A percentile compares a stretch with the other conserved stretches of the same genome.
Evolutionary conservation across 139 green algal species (phyloP).

Genomic region (Pseudopediastrum boryanum): DNA sequence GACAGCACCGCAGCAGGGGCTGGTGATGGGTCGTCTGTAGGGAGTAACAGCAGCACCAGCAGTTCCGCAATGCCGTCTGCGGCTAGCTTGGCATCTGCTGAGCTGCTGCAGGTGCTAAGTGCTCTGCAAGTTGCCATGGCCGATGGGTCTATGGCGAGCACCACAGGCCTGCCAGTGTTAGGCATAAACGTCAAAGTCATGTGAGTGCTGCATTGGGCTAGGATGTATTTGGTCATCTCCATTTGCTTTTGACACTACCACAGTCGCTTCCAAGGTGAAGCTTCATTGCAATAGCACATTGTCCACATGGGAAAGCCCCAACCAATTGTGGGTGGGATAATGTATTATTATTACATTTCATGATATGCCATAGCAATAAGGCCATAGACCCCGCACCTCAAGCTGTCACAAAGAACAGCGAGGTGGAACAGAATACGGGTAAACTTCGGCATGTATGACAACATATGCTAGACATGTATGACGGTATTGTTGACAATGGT

Average conservation of each 20-base stretch:
- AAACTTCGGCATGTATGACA: too few relatives aligned
- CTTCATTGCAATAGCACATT: background rate
- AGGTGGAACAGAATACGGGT: too few relatives aligned
- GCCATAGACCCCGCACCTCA: background rate
- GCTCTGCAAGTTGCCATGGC: constrained; percentile 10
- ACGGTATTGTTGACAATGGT: too few relatives aligned
- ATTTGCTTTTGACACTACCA: background rate
- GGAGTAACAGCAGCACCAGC: too few relatives aligned
- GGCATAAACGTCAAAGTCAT: background rate
- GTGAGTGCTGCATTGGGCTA: constrained; percentile 1
- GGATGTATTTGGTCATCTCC: background rate
- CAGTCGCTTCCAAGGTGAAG: background rate
- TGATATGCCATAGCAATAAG: background rate
- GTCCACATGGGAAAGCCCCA: background rate
- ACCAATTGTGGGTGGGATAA: background rate
- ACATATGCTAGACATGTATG: too few relatives aligned
- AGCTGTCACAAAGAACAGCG: too few relatives aligned
- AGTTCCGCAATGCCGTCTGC: too few relatives aligned
- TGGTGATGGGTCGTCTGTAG: too few relatives aligned
- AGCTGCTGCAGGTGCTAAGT: constrained; percentile 1
- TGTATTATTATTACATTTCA: background rate
- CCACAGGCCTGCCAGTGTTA: background rate
- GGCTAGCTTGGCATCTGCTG: too few relatives aligned
- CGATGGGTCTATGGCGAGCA: constrained; percentile 13
- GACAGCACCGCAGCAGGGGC: too few relatives aligned